Percentiles rank a stretch among this genome's conserved stretches.
phyloP scores from a whole-genome alignment of 331 rosid species.

The Quercus phellos region DNA sequence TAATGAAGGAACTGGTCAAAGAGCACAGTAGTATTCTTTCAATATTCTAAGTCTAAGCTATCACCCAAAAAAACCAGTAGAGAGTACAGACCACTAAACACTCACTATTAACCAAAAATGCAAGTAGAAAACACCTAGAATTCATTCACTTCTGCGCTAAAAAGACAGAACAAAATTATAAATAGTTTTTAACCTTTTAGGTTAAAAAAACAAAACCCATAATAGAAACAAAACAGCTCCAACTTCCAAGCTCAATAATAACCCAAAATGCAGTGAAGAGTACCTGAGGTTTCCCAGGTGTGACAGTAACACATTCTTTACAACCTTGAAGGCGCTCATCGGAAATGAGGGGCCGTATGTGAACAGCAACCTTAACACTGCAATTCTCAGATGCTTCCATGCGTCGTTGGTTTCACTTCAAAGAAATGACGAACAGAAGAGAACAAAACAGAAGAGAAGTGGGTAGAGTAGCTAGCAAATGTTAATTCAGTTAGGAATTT shows the following conservation, averaged over 20 bases:
- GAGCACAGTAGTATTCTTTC: background rate
- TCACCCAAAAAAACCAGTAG: background rate
- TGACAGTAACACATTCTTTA: conserved; percentile 58
- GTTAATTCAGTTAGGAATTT: background rate
- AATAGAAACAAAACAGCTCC: background rate
- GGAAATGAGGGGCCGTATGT: conserved; percentile 72
- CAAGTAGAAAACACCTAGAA: background rate
- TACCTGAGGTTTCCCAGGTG: conserved; percentile 65
- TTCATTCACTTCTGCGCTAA: background rate
- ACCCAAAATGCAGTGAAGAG: conserved; percentile 5
- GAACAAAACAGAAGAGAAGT: background rate
- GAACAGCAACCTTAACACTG: conserved; percentile 73
- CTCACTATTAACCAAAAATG: background rate
- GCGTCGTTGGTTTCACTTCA: background rate
- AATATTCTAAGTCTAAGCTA: background rate
- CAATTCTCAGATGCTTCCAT: conserved; percentile 71
- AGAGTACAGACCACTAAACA: background rate
- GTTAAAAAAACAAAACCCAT: background rate
- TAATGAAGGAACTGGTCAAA: background rate
- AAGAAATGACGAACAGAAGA: background rate
- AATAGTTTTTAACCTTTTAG: background rate
- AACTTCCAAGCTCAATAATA: background rate
- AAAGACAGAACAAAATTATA: background rate
- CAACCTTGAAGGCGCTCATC: conserved; percentile 74
- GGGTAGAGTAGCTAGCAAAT: conserved; percentile 1